These are phyloP conservation scores for Pichia eremophila DNA, from an alignment of 805 yeast genomes.

Conservation along the genomic window DNA sequence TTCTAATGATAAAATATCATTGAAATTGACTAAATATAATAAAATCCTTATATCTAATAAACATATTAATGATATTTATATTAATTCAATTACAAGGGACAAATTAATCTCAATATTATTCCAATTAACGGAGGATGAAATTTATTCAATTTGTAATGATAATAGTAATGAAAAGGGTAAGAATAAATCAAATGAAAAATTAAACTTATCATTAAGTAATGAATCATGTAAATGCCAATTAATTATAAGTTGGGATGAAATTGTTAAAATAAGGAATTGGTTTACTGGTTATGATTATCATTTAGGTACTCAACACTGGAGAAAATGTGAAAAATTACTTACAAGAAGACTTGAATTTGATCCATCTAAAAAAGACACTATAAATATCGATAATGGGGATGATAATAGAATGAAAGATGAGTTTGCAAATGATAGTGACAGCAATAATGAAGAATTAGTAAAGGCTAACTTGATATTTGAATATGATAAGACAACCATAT, in stretches of 20 bases:
- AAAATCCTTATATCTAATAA: constrained; percentile 18
- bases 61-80: constrained; percentile 16
- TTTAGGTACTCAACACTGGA: not conserved
- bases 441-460: not conserved
- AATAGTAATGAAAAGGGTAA: not conserved
- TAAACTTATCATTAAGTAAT: constrained; percentile 9
- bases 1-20: not conserved
- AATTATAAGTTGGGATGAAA: constrained; percentile 15
- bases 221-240: constrained; percentile 20
- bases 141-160: constrained; percentile 7
- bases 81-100: constrained; percentile 9
- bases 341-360: constrained; percentile 10
- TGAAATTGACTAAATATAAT: constrained; percentile 15
- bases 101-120: constrained; percentile 14
- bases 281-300: constrained; percentile 1
- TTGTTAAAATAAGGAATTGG: constrained; percentile 11
- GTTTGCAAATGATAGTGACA: constrained; percentile 4
- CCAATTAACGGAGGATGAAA: constrained; percentile 15
- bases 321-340: constrained; percentile 12
- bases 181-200: not conserved
- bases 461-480: constrained; percentile 8
- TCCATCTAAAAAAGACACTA: not conserved
- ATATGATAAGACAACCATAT: constrained; percentile 12
- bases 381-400: not conserved
- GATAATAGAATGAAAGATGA: not conserved